A percentile compares a stretch with the other conserved stretches of the same genome.
Evolutionary conservation across 257 asterid species (phyloP).

Genomic region (Fraxinus cuspidata): DNA sequence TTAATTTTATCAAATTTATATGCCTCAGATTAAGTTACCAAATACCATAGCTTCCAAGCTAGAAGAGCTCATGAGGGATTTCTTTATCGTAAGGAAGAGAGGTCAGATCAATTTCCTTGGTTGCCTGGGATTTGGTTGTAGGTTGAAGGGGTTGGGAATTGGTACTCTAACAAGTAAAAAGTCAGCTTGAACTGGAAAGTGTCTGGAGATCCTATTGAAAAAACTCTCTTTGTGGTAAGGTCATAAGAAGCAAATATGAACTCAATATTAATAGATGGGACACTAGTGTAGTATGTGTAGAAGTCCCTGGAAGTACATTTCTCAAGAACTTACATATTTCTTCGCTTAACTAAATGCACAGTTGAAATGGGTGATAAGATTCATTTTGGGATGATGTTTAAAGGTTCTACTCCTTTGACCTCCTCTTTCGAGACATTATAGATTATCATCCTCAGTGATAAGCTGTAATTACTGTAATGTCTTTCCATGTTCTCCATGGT

Average conservation of each 20-base stretch:
- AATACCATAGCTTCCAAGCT: neutral
- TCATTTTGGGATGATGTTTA: no score
- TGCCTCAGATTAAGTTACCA: neutral
- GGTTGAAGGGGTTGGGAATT: neutral
- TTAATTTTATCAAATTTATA: no score
- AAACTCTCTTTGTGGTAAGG: neutral
- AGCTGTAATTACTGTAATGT: no score
- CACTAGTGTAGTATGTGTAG: neutral
- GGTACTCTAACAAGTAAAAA: constrained; percentile 1
- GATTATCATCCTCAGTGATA: no score
- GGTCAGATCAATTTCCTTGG: neutral
- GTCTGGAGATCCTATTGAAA: neutral
- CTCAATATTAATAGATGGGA: neutral
- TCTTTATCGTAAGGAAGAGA: neutral
- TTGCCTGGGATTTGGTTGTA: neutral
- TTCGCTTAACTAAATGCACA: neutral
- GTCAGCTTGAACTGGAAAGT: neutral
- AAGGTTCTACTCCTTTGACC: no score
- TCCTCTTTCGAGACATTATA: no score
- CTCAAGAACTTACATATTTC: neutral
- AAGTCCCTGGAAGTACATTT: neutral
- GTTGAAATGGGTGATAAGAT: neutral
- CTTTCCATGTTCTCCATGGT: no score
- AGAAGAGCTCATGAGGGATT: neutral
- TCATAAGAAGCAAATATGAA: neutral